Evolutionary conservation across 495 filamentous ascomycete genomes (phyloP), one percentile per base, ranked within the genome.

Genomic region (Hyaloscypha finlandica): DNA sequence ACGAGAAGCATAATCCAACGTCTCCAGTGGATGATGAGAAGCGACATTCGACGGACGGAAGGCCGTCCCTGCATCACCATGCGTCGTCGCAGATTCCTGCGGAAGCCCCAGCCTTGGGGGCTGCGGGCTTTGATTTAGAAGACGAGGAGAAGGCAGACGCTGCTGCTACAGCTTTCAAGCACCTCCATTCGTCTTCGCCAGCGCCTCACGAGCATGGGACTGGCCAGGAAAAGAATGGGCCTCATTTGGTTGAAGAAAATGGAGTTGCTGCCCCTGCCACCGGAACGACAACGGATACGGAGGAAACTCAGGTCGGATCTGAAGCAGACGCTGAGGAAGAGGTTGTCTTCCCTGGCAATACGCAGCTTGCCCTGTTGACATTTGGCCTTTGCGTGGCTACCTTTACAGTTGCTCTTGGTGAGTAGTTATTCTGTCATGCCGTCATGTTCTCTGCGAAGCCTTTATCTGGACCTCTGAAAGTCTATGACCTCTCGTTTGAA

Each of bases 391-490:
- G 81, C 70, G 69, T 84, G 16, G 74, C 79, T 59, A 77, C 85
- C 29, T 89, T 90, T 78, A 81, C 88, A 52, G 84, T 86, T 51
- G 87, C 87, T 25, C 80, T 90, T 42, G 87, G 68, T 70, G 42
- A 66, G 63, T 30, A n/a, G 25, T 48, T 55, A 32, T 19, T 4
- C 22, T 31, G 20, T 9, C 16, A 48, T 19, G 4, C 6, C 16
- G 16, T 19, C 42, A 3, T 16, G 16, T 48, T 19, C 16, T 48
- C 16, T 12, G 8, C 42, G 42, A 48, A 12, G 35, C 25, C 25
- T 25, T 25, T 25, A 25, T 25, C 25, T 25, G 25, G 25, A 25
- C 25, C 25, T 2, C 1, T 25, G 25, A 25, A 2, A 25, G 25
- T 8, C 35, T 12, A 37, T 48, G 16, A 19, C 4, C 3, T 48